Evolutionary conservation across 768 basidiomycete species (phyloP).

Genomic region (Thelephora ganbajun): DNA sequence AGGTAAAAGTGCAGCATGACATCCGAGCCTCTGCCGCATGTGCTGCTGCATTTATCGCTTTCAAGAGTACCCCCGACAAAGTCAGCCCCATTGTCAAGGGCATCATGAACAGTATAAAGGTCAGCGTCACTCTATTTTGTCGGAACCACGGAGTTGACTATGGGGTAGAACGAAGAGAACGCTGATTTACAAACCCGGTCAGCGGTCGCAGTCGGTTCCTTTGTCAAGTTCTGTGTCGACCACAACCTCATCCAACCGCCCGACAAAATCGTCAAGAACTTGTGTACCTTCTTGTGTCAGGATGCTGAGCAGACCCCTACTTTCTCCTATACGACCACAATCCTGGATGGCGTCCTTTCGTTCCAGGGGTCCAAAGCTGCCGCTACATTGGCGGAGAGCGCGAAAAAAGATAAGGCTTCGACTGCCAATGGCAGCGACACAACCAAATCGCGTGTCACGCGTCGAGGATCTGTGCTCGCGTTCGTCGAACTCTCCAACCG

Average conservation of each 20-base stretch:
- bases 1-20: constrained; percentile 77
- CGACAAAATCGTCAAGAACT: constrained; percentile 93
- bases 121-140: constrained; percentile 18
- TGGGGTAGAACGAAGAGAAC: constrained; percentile 69
- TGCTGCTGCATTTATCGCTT: constrained; percentile 82
- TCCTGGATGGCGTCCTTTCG: constrained; percentile 64
- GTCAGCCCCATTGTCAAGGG: constrained; percentile 94
- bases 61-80: constrained; percentile 79
- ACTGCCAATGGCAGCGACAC: constrained; percentile 30
- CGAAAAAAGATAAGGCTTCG: constrained; percentile 28
- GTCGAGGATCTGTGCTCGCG: constrained; percentile 77
- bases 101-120: constrained; percentile 97
- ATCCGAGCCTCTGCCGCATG: constrained; percentile 80
- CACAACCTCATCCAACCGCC: constrained; percentile 71
- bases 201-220: constrained; percentile 73
- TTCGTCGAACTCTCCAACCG: constrained; percentile 63
- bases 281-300: constrained; percentile 92
- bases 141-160: background rate
- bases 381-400: constrained; percentile 25
- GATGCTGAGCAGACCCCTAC: constrained; percentile 84
- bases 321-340: constrained; percentile 54
- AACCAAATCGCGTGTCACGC: constrained; percentile 52
- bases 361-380: constrained; percentile 32
- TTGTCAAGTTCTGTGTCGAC: constrained; percentile 73
- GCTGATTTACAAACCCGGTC: constrained; percentile 78